Base-by-base conservation (phyloP, 768 basidiomycete species). In the Pilatotrama ljubarskyi region DNA sequence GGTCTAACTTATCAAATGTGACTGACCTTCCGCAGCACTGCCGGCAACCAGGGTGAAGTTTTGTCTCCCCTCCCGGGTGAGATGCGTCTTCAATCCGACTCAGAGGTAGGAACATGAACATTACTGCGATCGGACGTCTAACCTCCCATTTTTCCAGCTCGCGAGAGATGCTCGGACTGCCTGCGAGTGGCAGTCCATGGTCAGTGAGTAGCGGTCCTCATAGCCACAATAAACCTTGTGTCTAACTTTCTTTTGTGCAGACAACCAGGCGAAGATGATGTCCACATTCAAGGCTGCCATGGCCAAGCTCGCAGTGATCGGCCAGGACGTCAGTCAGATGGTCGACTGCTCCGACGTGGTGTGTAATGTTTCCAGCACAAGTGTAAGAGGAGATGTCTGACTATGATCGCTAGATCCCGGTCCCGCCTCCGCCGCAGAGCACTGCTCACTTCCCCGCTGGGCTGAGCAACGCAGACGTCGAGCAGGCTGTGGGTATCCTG, bases 61-160 rank as follows among this genome's bases (percentile, higher is more conserved):
- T 25, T 59, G 48, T 70, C 73, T 29, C 68, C 73, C 5, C 65
- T 74, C 15, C 26, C 7, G 29, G 73, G 73, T 15, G 72, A 73
- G 58, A 68, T 74, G 57, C 73, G 73, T 54, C 70, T 74, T 24
- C 65, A 72, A 53, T 74, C 73, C 35, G 72, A 74, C 64, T 63
- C 55, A 0, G 50, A 41, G 37, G 49, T 74, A 17, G 26, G 32
- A 11, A 29, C 13, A 22, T 3, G 36, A 3, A 17, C 22, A 17
- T 13, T 5, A 15, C 15, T 20, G 20, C 8, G 9, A 22, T 7
- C 2, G 5, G 3, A 42, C 10, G n/a, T 22, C n/a, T 22, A 4
- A 51, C 18, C 15, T 20, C 5, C 4, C 15, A 15, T 13, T 5
- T n/a, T 9, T 25, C 2, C 46, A 64, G 43, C 46, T 74, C 18